Conservation (phyloP, 352 stramenopile genomes). For the Globisporangium emineosum region DNA sequence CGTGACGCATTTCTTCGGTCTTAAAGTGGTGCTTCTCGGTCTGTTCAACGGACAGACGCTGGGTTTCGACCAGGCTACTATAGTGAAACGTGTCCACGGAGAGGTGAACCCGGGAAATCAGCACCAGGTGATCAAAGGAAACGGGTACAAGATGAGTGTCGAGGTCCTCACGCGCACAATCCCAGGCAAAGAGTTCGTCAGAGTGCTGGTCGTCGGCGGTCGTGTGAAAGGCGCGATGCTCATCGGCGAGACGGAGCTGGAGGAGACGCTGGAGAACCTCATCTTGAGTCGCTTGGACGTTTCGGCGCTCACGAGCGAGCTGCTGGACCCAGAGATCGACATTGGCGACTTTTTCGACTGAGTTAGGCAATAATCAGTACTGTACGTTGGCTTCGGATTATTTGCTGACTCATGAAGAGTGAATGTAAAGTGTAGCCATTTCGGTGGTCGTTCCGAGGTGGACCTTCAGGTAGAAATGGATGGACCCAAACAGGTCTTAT, state of each 20-base stretch:
- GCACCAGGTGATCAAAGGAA: not conserved
- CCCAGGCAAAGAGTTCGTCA: not conserved
- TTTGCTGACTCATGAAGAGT: not conserved
- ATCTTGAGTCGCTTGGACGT: not conserved
- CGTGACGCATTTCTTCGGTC: not conserved
- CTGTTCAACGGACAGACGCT: not conserved
- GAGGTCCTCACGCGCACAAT: not conserved
- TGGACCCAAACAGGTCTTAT: not conserved
- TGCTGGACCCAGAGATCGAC: not conserved
- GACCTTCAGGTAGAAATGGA: too few relatives aligned
- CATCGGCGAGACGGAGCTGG: not conserved
- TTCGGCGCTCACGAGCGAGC: not conserved
- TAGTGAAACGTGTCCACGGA: not conserved
- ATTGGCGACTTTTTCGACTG: not conserved
- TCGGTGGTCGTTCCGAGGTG: not conserved
- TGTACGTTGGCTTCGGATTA: not conserved
- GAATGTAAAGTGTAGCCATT: not conserved
- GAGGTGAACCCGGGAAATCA: not conserved
- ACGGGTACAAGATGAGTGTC: not conserved
- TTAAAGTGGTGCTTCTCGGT: not conserved
- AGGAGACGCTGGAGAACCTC: not conserved
- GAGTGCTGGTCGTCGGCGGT: not conserved
- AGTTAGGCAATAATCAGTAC: not conserved
- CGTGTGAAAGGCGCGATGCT: not conserved
- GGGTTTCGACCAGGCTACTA: not conserved